These are phyloP conservation scores for Lactarius deliciosus DNA, from an alignment of 768 basidiomycete genomes.

Conservation along the genomic window DNA sequence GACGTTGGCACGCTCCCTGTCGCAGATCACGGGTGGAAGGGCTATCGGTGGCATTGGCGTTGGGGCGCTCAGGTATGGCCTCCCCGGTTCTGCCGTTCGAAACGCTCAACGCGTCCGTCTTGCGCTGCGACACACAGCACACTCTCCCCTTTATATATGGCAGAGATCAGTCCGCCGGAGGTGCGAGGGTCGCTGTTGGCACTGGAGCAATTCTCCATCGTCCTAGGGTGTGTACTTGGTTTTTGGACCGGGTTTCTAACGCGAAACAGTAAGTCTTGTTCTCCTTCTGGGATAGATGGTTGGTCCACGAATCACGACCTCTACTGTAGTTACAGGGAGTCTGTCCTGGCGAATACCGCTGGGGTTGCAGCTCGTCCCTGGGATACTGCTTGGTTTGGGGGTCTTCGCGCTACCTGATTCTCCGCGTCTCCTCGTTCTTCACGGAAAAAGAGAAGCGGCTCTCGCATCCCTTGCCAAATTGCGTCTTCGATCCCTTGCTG, in stretches of 20 bases:
- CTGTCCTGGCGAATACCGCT: conserved; percentile 79
- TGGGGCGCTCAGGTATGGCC: conserved; percentile 50
- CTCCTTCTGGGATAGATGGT: not conserved
- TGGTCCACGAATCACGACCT: conserved; percentile 6
- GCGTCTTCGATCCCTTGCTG: conserved; percentile 47
- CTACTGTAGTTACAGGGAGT: conserved; percentile 53
- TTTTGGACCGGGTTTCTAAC: conserved; percentile 83
- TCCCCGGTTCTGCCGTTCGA: not conserved
- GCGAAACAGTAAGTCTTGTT: conserved; percentile 51
- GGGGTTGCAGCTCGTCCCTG: conserved; percentile 68
- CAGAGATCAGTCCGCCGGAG: conserved; percentile 82
- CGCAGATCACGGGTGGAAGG: conserved; percentile 64
- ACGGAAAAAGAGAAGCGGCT: conserved; percentile 59
- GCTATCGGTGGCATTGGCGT: conserved; percentile 78
- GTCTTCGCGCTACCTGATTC: conserved; percentile 59
- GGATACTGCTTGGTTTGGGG: conserved; percentile 61
- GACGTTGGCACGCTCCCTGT: conserved; percentile 53
- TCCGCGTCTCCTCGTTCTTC: conserved; percentile 56
- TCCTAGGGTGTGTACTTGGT: conserved; percentile 76
- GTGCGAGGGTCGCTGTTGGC: conserved; percentile 76
- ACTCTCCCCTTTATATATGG: conserved; percentile 80
- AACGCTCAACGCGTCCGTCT: conserved; percentile 11
- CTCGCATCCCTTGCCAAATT: conserved; percentile 54
- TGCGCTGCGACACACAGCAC: conserved; percentile 45
- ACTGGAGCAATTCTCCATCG: conserved; percentile 78